Evolutionary conservation across 768 basidiomycete species (phyloP).

Genomic region (Amylocystis lapponica): DNA sequence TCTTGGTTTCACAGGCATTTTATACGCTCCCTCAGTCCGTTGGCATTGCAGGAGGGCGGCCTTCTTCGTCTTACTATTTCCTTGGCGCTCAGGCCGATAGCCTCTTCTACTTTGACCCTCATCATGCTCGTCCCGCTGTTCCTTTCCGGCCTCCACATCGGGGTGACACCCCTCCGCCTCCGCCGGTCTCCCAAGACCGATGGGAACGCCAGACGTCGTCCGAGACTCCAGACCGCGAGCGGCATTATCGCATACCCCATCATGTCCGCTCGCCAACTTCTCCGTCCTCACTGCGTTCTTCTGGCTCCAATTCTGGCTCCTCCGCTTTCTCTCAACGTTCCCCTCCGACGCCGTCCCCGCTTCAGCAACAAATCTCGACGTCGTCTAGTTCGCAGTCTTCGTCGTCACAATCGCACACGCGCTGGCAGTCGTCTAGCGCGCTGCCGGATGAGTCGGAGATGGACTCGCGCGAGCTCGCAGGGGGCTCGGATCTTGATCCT

Average conservation of each 20-base stretch:
- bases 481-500: conserved; percentile 34
- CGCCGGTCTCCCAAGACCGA: too few species aligned
- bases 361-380: conserved; percentile 57
- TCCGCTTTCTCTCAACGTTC: conserved; percentile 50
- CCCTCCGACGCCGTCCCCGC: conserved; percentile 54
- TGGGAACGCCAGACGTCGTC: conserved; percentile 19
- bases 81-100: conserved; percentile 88
- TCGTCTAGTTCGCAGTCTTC: conserved; percentile 30
- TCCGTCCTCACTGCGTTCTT: conserved; percentile 19
- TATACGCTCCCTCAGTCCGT: conserved; percentile 95
- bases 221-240: conserved; percentile 14
- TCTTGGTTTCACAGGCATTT: conserved; percentile 47
- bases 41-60: conserved; percentile 94
- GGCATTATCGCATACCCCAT: conserved; percentile 12
- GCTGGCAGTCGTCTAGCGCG: conserved; percentile 25
- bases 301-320: conserved; percentile 18
- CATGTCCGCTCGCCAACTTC: conserved; percentile 23
- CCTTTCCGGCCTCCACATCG: conserved; percentile 54
- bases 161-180: conserved; percentile 5
- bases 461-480: conserved; percentile 33
- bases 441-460: conserved; percentile 25
- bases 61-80: conserved; percentile 97
- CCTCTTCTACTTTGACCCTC: conserved; percentile 78
- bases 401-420: conserved; percentile 23
- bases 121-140: conserved; percentile 72